Conservation (phyloP, 805 yeast species). For the Candida hispaniensis region DNA sequence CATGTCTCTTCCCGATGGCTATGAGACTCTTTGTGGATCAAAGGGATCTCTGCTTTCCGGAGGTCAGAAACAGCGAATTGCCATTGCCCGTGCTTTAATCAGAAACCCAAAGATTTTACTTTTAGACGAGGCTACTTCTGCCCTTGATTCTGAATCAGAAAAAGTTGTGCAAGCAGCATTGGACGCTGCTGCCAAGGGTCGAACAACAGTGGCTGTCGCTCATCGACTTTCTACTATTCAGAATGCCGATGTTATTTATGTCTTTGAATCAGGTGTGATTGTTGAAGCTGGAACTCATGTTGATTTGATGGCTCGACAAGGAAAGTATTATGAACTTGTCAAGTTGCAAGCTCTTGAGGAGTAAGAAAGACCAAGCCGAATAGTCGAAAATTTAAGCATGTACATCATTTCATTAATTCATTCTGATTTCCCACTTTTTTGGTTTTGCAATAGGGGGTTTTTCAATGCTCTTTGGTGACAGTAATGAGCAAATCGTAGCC, state of each 20-base stretch:
- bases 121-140: slow-evolving; percentile 62
- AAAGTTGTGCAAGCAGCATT: slow-evolving; percentile 64
- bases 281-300: slow-evolving; percentile 48
- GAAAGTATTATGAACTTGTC: slow-evolving; percentile 34
- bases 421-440: too few species aligned
- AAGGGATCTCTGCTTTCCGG: slow-evolving; percentile 55
- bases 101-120: slow-evolving; percentile 54
- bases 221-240: slow-evolving; percentile 66
- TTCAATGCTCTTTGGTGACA: too few species aligned
- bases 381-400: too few species aligned
- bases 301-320: slow-evolving; percentile 34
- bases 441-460: too few species aligned
- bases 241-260: slow-evolving; percentile 50
- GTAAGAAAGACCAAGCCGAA: too few species aligned
- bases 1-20: slow-evolving; percentile 46
- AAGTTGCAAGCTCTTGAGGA: slow-evolving; percentile 31
- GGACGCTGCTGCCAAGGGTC: slow-evolving; percentile 50
- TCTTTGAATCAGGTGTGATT: slow-evolving; percentile 51
- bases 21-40: slow-evolving; percentile 46
- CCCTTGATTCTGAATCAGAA: slow-evolving; percentile 62
- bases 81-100: slow-evolving; percentile 63
- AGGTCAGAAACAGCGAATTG: slow-evolving; percentile 69
- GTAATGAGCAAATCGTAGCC: too few species aligned
- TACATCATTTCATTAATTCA: too few species aligned
- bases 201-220: slow-evolving; percentile 79